Conservation (phyloP, 2,329 filamentous ascomycete genomes). For the Neofusicoccum sp. region DNA sequence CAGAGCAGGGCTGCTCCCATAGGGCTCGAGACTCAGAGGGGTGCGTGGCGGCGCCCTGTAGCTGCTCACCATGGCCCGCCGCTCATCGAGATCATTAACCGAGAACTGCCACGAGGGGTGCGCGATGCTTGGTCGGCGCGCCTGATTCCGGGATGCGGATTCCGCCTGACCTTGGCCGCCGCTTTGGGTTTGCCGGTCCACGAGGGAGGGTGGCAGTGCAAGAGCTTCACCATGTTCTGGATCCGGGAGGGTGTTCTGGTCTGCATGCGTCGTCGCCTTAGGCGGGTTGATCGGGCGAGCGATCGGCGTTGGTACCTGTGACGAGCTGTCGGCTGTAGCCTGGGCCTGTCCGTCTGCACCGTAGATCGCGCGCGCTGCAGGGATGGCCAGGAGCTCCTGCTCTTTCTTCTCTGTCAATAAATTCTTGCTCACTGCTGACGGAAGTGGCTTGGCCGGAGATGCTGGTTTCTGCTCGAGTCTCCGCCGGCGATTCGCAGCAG, state of each 20-base stretch:
- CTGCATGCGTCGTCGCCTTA: slow-evolving; percentile 16
- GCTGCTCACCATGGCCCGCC: slow-evolving; percentile 40
- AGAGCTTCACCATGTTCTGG: slow-evolving; percentile 38
- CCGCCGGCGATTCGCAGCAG: slow-evolving; percentile 25
- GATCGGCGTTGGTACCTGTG: slow-evolving; percentile 57
- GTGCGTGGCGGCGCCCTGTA: slow-evolving; percentile 52
- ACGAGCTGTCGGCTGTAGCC: slow-evolving; percentile 46
- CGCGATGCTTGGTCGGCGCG: slow-evolving; percentile 6
- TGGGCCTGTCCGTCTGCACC: slow-evolving; percentile 34
- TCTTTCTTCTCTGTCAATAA: slow-evolving; percentile 12
- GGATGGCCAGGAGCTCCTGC: slow-evolving; percentile 25
- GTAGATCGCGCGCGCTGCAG: slow-evolving; percentile 33
- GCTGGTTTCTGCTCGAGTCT: slow-evolving; percentile 26
- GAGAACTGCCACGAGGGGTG: slow-evolving; percentile 24
- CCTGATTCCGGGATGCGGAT: background rate
- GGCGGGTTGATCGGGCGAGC: slow-evolving; percentile 42
- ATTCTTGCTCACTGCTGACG: background rate
- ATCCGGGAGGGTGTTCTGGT: slow-evolving; percentile 30
- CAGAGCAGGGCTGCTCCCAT: slow-evolving; percentile 37
- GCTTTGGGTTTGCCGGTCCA: slow-evolving; percentile 26
- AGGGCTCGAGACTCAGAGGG: slow-evolving; percentile 48
- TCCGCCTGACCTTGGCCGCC: slow-evolving; percentile 20
- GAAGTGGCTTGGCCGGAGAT: slow-evolving; percentile 9
- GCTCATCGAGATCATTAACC: slow-evolving; percentile 36
- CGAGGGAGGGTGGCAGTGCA: slow-evolving; percentile 31